Conservation (phyloP, 805 yeast species). For the Nakazawaea wyomingensis region DNA sequence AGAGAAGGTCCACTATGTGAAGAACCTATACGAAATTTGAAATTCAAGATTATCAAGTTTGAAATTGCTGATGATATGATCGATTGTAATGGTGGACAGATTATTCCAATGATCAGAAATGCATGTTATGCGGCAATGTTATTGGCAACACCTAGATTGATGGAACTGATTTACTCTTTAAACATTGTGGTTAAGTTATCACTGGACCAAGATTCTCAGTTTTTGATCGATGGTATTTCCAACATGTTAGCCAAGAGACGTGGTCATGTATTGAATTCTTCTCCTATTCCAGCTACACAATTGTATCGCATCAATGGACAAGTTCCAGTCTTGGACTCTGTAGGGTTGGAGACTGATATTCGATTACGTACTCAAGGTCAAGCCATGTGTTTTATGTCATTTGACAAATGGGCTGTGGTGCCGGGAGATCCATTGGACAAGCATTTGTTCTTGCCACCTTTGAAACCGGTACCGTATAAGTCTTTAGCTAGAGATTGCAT, state of each 20-base stretch:
- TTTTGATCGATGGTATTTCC: conserved; percentile 16
- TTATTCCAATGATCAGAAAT: conserved; percentile 75
- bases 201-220: conserved; percentile 34
- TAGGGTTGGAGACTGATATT: conserved; percentile 85
- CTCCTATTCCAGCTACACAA: conserved; percentile 69
- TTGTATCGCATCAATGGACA: conserved; percentile 55
- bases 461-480: conserved; percentile 67
- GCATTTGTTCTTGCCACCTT: conserved; percentile 54
- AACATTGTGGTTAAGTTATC: conserved; percentile 34
- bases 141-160: conserved; percentile 71
- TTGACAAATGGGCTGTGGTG: conserved; percentile 68
- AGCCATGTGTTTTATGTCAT: conserved; percentile 62
- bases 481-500: conserved; percentile 85
- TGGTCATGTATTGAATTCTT: conserved; percentile 47
- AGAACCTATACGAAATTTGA: conserved; percentile 67
- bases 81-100: conserved; percentile 57
- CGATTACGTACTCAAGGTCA: conserved; percentile 73
- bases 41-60: conserved; percentile 65
- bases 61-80: conserved; percentile 41
- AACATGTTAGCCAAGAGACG: conserved; percentile 56
- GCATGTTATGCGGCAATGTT: conserved; percentile 81
- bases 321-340: conserved; percentile 85
- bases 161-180: conserved; percentile 77
- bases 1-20: conserved; percentile 92
- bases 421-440: conserved; percentile 91